A percentile compares a stretch with the other conserved stretches of the same genome.
phyloP scores from a whole-genome alignment of 2,329 filamentous ascomycete species.

The Colletotrichum godetiae region DNA sequence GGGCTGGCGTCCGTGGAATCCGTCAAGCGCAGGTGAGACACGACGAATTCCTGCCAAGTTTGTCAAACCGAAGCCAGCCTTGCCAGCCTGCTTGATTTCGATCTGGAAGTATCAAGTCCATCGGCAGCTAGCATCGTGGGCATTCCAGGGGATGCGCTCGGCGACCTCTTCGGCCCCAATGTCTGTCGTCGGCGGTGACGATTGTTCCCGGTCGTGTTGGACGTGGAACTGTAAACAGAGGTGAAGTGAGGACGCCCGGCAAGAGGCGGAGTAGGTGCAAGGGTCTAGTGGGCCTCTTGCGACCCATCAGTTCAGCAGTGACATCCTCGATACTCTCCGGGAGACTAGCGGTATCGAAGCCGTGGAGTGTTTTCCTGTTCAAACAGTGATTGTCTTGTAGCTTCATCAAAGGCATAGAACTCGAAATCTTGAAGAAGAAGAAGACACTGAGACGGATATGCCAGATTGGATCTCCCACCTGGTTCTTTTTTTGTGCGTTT shows the following conservation, averaged over 20 bases:
- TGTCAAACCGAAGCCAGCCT: conserved; percentile 3
- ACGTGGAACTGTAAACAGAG: background rate
- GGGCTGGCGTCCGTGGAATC: background rate
- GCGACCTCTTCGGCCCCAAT: conserved; percentile 18
- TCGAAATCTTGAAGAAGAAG: background rate
- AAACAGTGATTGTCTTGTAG: background rate
- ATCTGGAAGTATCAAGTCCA: background rate
- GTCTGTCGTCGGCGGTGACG: conserved; percentile 29
- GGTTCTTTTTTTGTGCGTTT: background rate
- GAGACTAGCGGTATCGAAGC: conserved; percentile 1
- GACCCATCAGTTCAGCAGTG: conserved; percentile 30
- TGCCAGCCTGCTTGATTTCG: background rate
- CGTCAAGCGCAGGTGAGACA: conserved; percentile 4
- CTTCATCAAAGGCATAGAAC: background rate
- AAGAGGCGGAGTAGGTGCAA: conserved; percentile 22
- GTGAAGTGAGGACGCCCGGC: background rate
- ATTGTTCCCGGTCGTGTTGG: conserved; percentile 1
- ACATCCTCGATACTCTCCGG: conserved; percentile 6
- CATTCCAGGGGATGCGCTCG: conserved; percentile 22
- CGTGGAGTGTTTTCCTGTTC: background rate
- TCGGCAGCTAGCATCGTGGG: background rate
- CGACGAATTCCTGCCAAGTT: background rate
- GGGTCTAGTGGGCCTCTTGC: conserved; percentile 10
- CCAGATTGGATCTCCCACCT: background rate
- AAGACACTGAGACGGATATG: background rate